These are phyloP conservation scores for Marasmius oreades DNA, from an alignment of 1,284 basidiomycete species.

Conservation along the genomic window DNA sequence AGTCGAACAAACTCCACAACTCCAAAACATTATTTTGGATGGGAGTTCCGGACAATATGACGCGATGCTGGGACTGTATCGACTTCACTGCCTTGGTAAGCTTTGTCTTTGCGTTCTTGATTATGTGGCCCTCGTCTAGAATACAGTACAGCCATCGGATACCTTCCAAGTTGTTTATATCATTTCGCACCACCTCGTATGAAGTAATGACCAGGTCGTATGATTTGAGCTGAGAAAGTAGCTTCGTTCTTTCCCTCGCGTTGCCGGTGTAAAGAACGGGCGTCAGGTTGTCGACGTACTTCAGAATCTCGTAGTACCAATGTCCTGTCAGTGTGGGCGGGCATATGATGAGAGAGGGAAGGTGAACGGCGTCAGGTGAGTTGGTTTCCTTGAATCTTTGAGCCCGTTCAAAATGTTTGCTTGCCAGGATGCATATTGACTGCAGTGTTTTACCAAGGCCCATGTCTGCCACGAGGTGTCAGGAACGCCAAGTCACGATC, in stretches of 20 bases:
- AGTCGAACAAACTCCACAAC: constrained; percentile 98
- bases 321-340: constrained; percentile 97
- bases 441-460: constrained; percentile 98
- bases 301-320: constrained; percentile 97
- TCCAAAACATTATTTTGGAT: constrained; percentile 99
- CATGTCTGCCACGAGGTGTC: constrained; percentile 67
- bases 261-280: constrained; percentile 92
- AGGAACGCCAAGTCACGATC: background rate
- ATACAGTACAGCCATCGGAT: constrained; percentile 95
- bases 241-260: constrained; percentile 76
- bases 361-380: constrained; percentile 77
- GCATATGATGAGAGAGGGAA: constrained; percentile 95
- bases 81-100: constrained; percentile 95
- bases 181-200: constrained; percentile 97
- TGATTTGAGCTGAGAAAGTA: constrained; percentile 63
- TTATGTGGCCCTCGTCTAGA: constrained; percentile 97
- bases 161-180: constrained; percentile 75
- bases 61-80: constrained; percentile 86
- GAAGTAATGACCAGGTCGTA: constrained; percentile 95
- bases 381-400: constrained; percentile 66
- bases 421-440: constrained; percentile 95
- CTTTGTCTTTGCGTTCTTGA: constrained; percentile 99
- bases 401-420: constrained; percentile 89
- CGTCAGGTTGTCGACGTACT: constrained; percentile 85
- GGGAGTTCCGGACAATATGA: constrained; percentile 95